Evolutionary conservation across 768 basidiomycete species (phyloP).

Genomic region (Phlebiopsis gigantea): DNA sequence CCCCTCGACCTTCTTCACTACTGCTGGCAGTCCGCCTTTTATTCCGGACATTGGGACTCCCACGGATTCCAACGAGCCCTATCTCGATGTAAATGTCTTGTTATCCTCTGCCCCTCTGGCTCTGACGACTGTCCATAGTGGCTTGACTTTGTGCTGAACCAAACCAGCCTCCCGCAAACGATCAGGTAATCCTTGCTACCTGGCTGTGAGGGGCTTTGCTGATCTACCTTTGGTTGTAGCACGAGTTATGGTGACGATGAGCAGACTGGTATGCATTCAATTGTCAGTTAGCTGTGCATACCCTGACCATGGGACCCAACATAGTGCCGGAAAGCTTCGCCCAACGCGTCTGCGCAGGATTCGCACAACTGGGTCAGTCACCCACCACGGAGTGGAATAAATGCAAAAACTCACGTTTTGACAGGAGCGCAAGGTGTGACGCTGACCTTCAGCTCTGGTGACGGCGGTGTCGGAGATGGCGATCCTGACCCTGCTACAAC

Average conservation of each 20-base stretch:
- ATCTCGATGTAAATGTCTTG: conserved; percentile 29
- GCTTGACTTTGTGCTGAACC: conserved; percentile 50
- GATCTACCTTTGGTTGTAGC: conserved; percentile 16
- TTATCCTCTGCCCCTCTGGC: neutral
- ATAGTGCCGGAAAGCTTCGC: conserved; percentile 57
- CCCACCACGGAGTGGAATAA: neutral
- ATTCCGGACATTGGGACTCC: conserved; percentile 38
- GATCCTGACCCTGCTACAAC: conserved; percentile 46
- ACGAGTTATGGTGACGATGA: conserved; percentile 72
- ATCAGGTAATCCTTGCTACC: conserved; percentile 35
- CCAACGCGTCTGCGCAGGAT: conserved; percentile 48
- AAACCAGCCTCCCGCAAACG: conserved; percentile 43
- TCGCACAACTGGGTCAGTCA: conserved; percentile 58
- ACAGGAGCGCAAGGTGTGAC: conserved; percentile 62
- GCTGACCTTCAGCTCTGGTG: conserved; percentile 61
- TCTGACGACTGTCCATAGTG: conserved; percentile 36
- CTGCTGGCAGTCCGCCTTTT: conserved; percentile 56
- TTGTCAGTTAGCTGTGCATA: neutral
- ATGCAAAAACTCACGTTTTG: neutral
- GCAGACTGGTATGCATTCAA: conserved; percentile 48
- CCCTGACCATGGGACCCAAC: neutral
- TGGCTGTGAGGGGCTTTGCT: neutral
- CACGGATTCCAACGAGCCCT: conserved; percentile 45
- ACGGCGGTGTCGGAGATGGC: conserved; percentile 64
- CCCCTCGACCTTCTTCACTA: conserved; percentile 54